These are phyloP conservation scores for Geranomyces variabilis DNA, from an alignment of 192 early-diverging fungal genomes.

Conservation along the genomic window DNA sequence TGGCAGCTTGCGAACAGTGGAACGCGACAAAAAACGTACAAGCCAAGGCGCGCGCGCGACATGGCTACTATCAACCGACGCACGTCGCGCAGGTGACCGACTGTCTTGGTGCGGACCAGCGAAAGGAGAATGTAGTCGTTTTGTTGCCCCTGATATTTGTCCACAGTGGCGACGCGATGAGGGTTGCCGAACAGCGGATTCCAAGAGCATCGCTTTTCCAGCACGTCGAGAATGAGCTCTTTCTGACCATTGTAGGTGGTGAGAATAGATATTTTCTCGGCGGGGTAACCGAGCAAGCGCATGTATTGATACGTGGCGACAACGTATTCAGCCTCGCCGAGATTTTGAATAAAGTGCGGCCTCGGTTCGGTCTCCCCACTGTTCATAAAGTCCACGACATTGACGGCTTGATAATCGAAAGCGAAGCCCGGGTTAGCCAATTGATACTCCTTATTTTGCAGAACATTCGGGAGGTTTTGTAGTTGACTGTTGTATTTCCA, in stretches of 20 bases:
- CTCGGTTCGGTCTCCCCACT: slow-evolving; percentile 86
- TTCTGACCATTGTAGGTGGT: slow-evolving; percentile 98
- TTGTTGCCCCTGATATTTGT: slow-evolving; percentile 93
- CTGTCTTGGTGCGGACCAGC: slow-evolving; percentile 85
- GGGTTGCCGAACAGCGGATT: slow-evolving; percentile 85
- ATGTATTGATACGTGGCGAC: slow-evolving; percentile 97
- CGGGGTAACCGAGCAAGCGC: slow-evolving; percentile 90
- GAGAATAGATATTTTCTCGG: slow-evolving; percentile 86
- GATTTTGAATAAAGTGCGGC: slow-evolving; percentile 90
- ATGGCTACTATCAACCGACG: slow-evolving; percentile 91
- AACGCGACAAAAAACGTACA: slow-evolving; percentile 87
- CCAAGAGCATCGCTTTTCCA: slow-evolving; percentile 83
- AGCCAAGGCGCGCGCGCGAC: slow-evolving; percentile 89
- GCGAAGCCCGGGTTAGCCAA: slow-evolving; percentile 83
- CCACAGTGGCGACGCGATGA: slow-evolving; percentile 84
- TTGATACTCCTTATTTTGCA: slow-evolving; percentile 51
- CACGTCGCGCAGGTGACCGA: slow-evolving; percentile 86
- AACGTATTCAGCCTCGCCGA: slow-evolving; percentile 97
- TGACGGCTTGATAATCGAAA: slow-evolving; percentile 85
- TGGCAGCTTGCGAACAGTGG: slow-evolving; percentile 77
- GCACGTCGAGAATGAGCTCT: slow-evolving; percentile 87
- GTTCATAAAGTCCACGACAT: slow-evolving; percentile 77
- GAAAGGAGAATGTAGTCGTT: slow-evolving; percentile 93
- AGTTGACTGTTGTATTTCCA: slow-evolving; percentile 76
- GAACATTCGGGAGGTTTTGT: slow-evolving; percentile 63